Evolutionary conservation across 768 basidiomycete species (phyloP), one percentile per base, ranked within the genome.

Genomic region (Rhodocollybia butyracea): DNA sequence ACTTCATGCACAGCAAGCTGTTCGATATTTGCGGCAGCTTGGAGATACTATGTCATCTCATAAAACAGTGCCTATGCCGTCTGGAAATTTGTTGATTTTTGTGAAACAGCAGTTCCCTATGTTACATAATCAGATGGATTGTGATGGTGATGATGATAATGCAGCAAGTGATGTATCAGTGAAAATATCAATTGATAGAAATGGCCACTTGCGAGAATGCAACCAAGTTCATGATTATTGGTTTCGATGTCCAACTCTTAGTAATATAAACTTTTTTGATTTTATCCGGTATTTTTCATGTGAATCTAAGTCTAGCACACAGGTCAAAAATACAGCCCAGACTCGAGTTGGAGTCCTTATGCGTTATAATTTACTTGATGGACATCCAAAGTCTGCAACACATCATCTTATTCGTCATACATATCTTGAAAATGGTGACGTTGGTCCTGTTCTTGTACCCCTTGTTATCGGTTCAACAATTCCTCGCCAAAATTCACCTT

Each of bases 1-100:
- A n/a, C n/a, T n/a, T n/a, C n/a, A n/a, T n/a, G 64, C 69, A 1
- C 72, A 73, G 38, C 69, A 72, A 47, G 68, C 70, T 27, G 68
- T 56, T 0, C 34, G 66, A 5, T 73, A 74, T 54, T n/a, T 74
- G 15, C 47, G 59, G 13, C 65, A 63, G 0, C 29, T 40, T n/a
- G 47, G 50, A n/a, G 71, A 73, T 57, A 50, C 38, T 3, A 57
- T 68, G 5, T 27, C 53, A 1, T 72, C 69, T 3, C 70, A 72
- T 57, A 12, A 48, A 3, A 70, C 69, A 11, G 54, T 64, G 4
- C 64, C 66, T 1, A 64, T 70, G 64, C 41, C 66, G 6, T 65
- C 67, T 12, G 41, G 48, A 3, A 10, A 60, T 4, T 21, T 67
- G 1, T 15, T 66, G 13, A n/a, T 8, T 8, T 15, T 31, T 29